Base-by-base conservation (phyloP, 2,329 filamentous ascomycete species). In the Talaromyces sp. region DNA sequence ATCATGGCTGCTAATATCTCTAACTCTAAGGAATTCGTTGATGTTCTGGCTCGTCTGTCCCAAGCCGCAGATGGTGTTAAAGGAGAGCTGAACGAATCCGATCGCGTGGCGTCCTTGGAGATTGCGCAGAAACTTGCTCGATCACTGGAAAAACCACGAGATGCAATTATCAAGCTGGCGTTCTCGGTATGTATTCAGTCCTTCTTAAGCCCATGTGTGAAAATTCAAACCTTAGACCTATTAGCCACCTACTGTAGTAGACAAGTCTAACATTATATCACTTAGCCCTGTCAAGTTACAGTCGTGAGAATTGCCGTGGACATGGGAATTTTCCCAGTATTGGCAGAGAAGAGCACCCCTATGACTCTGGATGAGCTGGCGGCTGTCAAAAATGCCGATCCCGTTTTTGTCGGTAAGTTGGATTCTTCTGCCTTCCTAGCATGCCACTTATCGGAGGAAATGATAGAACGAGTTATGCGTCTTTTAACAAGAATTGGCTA, bases 261-360 rank as follows among this genome's bases (percentile, higher is more conserved):
- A 9, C 9, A 27, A 5, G 9, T 5, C 24, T 27, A 27, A 27
- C 24, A 5, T 5, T 9, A 27, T 27, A 27, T 27, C 9, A 27
- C 9, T 27, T 37, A 62, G 59, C 55, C 59, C 5, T 54, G 48
- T 6, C 54, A 60, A 20, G 39, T 51, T 1, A 47, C 54, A 36
- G 56, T 51, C 45, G 53, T 62, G 5, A 43, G 57, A 10, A 52
- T 58, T 33, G 57, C 48, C 1, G 51, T 60, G n/a, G 54, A 62
- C 20, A 29, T 62, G n/a, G 54, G 41, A 4, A 50, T 62, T 1
- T 62, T 62, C 32, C 41, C 37, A 5, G 53, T 50, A 1, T 51
- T 62, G 1, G 47, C 50, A 14, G 47, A 48, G 16, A 37, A 41
- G 3, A 47, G 40, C 3, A 36, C 37, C 1, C 50, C 53, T 1